Evolutionary conservation across 2,329 filamentous ascomycete species (phyloP).

Genomic region (Cucurbitaria berberidis): DNA sequence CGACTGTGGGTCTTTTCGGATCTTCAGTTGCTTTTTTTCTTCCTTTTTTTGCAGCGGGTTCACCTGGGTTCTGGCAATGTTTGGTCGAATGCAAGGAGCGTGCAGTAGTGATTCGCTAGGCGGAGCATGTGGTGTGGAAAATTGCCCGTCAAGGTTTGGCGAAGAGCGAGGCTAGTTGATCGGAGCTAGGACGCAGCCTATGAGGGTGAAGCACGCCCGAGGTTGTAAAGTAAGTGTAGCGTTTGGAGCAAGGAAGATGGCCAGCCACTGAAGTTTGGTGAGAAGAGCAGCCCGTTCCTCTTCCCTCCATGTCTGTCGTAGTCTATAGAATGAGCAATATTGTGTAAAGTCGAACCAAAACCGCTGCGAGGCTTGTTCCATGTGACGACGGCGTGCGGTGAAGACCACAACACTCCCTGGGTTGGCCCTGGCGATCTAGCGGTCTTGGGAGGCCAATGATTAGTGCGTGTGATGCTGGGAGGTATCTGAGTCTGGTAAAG

Average conservation of each 20-base stretch:
- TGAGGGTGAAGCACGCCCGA: constrained; percentile 6
- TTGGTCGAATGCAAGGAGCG: constrained; percentile 21
- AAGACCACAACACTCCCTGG: no score
- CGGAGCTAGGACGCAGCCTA: constrained; percentile 22
- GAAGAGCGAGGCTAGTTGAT: constrained; percentile 13
- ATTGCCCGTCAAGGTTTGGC: constrained; percentile 19
- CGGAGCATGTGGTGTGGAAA: constrained; percentile 26
- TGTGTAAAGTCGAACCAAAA: background rate
- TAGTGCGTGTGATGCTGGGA: constrained; percentile 43
- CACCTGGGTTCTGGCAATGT: constrained; percentile 6
- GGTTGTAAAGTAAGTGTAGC: constrained; percentile 10
- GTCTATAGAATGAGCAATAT: no score
- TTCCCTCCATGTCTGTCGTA: no score
- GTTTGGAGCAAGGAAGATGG: background rate
- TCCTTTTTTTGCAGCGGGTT: constrained; percentile 7
- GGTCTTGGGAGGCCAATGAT: constrained; percentile 20
- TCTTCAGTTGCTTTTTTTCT: constrained; percentile 5
- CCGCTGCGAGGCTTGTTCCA: background rate
- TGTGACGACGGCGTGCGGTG: constrained; percentile 10
- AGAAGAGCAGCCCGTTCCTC: no score
- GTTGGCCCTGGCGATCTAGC: constrained; percentile 35
- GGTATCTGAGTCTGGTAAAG: constrained; percentile 28
- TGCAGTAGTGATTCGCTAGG: constrained; percentile 37
- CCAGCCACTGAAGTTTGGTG: no score
- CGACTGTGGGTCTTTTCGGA: background rate